Conservation (phyloP, 768 basidiomycete genomes). For the Lentinula raphanica region DNA sequence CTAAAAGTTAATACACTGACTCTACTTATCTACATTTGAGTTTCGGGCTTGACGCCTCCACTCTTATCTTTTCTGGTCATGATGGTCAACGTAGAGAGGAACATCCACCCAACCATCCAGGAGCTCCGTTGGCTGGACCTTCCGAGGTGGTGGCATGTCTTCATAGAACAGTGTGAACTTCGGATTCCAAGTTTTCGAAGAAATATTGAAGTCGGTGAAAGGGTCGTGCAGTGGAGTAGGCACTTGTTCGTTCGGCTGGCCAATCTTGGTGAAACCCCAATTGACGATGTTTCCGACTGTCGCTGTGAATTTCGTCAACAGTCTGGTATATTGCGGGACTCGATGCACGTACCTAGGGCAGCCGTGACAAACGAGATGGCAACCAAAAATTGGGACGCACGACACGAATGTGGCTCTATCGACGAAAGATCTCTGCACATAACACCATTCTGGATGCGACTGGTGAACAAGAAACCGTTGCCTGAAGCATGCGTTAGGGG, state of each 20-base stretch:
- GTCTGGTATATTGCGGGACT: background rate
- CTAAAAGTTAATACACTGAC: no score
- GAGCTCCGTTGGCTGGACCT: background rate
- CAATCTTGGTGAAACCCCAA: background rate
- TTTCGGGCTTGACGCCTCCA: background rate
- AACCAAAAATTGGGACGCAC: constrained; percentile 18
- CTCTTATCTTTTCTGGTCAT: background rate
- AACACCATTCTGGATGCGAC: constrained; percentile 21
- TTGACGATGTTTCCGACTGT: background rate
- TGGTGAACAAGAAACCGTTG: constrained; percentile 17
- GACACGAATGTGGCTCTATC: constrained; percentile 14
- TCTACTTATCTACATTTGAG: no score
- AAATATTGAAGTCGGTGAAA: background rate
- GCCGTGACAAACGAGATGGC: constrained; percentile 24
- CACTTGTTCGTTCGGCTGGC: background rate
- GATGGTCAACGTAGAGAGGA: background rate
- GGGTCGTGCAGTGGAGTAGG: background rate
- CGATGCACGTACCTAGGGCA: background rate
- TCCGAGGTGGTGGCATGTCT: background rate
- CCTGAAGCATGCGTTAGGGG: constrained; percentile 9
- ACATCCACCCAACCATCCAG: constrained; percentile 1
- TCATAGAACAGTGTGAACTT: background rate
- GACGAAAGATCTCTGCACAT: constrained; percentile 26
- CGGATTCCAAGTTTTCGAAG: background rate
- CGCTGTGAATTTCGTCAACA: background rate